A percentile compares a stretch with the other conserved stretches of the same genome.
Evolutionary conservation across 2,329 filamentous ascomycete genomes (phyloP).

Genomic region (Aspergillus phoenicis): DNA sequence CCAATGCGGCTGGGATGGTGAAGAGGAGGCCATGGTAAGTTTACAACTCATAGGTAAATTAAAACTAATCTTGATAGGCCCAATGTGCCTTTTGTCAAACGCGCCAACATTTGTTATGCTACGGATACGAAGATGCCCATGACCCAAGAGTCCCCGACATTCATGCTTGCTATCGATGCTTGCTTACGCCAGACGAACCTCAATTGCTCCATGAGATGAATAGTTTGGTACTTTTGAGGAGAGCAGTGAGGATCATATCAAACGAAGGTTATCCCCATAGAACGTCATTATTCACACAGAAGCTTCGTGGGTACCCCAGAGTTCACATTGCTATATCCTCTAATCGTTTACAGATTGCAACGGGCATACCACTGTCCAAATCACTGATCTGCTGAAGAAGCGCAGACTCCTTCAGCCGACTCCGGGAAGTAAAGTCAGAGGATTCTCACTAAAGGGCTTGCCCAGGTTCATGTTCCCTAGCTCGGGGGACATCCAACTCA

Average conservation of each 20-base stretch:
- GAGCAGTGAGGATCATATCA: slow-evolving; percentile 32
- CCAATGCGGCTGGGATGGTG: slow-evolving; percentile 44
- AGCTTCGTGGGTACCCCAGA: slow-evolving; percentile 32
- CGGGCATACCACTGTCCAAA: slow-evolving; percentile 31
- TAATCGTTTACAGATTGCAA: slow-evolving; percentile 33
- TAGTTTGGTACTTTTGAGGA: slow-evolving; percentile 31
- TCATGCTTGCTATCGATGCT: slow-evolving; percentile 53
- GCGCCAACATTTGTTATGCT: slow-evolving; percentile 52
- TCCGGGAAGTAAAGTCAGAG: slow-evolving; percentile 34
- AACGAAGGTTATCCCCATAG: slow-evolving; percentile 33
- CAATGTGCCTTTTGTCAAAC: slow-evolving; percentile 48
- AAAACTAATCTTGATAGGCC: slow-evolving; percentile 37
- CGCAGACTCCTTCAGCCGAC: slow-evolving; percentile 31
- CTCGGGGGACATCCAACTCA: slow-evolving; percentile 21
- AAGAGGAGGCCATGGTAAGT: slow-evolving; percentile 48
- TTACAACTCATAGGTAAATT: background rate
- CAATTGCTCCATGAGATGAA: slow-evolving; percentile 31
- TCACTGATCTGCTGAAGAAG: slow-evolving; percentile 33
- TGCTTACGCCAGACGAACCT: slow-evolving; percentile 37
- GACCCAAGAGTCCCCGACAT: slow-evolving; percentile 44
- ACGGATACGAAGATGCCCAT: slow-evolving; percentile 44
- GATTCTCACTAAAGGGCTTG: slow-evolving; percentile 32
- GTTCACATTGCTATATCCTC: background rate
- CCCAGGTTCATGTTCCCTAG: slow-evolving; percentile 31
- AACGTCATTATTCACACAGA: slow-evolving; percentile 31